Percentiles rank a stretch among this genome's conserved stretches.
Evolutionary conservation across 331 rosid genomes (phyloP).

Genomic region (Arachis monticola): DNA sequence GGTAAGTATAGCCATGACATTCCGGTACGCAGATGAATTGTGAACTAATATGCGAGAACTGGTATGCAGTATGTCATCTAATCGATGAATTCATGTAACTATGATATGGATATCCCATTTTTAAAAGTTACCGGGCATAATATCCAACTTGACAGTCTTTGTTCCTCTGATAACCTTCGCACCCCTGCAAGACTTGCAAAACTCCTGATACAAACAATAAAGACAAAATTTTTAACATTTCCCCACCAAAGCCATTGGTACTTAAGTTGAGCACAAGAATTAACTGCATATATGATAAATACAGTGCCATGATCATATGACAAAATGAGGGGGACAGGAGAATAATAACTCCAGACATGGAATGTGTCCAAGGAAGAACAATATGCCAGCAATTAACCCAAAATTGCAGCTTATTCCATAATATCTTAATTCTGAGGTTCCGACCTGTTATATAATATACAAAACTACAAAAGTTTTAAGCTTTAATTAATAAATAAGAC

Average conservation of each 20-base stretch:
- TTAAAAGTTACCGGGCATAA: slow-evolving; percentile 60
- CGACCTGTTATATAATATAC: not conserved
- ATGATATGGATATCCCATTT: not conserved
- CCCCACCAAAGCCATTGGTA: not conserved
- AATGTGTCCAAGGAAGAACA: not conserved
- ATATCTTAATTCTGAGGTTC: not conserved
- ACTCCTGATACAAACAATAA: slow-evolving; percentile 51
- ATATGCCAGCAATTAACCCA: slow-evolving; percentile 16
- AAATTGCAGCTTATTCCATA: slow-evolving; percentile 9
- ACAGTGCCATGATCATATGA: slow-evolving; percentile 2
- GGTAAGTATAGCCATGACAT: too few species aligned
- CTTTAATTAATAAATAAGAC: not conserved
- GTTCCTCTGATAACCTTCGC: slow-evolving; percentile 59
- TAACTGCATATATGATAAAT: slow-evolving; percentile 12
- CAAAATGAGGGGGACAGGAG: not conserved
- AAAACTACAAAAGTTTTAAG: not conserved
- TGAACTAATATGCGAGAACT: too few species aligned
- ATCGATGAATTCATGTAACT: too few species aligned
- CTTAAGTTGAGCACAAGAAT: slow-evolving; percentile 2
- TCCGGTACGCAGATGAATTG: too few species aligned
- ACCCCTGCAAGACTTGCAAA: slow-evolving; percentile 79
- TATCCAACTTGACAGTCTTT: slow-evolving; percentile 70
- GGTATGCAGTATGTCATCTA: too few species aligned
- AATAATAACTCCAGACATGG: slow-evolving; percentile 7
- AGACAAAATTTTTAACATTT: slow-evolving; percentile 10